phyloP scores from a whole-genome alignment of 148 eudicot genomes.

The Tetragonia tetragonoides region DNA sequence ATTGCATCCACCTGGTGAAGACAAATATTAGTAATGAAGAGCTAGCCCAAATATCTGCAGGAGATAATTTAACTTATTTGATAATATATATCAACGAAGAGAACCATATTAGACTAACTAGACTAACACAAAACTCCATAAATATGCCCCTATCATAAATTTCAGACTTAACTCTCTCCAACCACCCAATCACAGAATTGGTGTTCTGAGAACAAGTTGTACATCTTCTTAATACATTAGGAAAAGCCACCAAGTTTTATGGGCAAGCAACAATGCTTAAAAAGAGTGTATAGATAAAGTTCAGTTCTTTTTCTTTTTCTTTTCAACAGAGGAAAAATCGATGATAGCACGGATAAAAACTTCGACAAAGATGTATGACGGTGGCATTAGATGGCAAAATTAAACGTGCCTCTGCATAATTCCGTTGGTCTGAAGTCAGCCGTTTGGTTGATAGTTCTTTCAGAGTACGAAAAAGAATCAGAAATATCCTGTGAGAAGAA shows the following conservation, averaged over 20 bases:
- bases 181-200: background rate
- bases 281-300: no score
- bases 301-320: no score
- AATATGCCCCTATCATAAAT: background rate
- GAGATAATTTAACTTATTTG: background rate
- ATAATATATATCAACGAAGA: background rate
- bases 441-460: constrained; percentile 95
- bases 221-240: background rate
- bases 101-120: background rate
- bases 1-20: background rate
- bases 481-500: constrained; percentile 84
- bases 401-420: constrained; percentile 70
- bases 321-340: background rate
- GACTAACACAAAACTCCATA: background rate
- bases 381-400: constrained; percentile 8
- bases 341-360: constrained; percentile 11
- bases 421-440: constrained; percentile 83
- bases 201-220: background rate
- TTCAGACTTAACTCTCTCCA: background rate
- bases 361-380: background rate
- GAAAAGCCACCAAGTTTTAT: no score
- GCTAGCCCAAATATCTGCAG: background rate
- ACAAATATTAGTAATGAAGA: background rate
- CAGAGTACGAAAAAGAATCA: constrained; percentile 83
- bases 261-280: no score